A percentile compares a stretch with the other conserved stretches of the same genome.
Evolutionary conservation across 2,329 filamentous ascomycete genomes (phyloP).

Genomic region (Berkeleyomyces rouxiae): DNA sequence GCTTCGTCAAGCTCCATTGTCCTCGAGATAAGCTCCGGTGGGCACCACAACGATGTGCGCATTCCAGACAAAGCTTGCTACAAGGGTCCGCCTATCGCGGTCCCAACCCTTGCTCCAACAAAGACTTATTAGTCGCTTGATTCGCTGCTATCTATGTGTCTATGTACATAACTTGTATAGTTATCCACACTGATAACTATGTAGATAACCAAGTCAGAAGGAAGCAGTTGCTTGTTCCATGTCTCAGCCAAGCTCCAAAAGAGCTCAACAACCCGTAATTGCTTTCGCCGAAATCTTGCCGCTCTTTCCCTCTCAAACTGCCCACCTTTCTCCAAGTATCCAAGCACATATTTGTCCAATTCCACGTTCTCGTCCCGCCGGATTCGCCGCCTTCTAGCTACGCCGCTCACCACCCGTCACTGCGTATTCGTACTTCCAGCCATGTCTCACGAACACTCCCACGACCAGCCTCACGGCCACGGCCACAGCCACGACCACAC

Average conservation of each 20-base stretch:
- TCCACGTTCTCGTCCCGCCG: not conserved
- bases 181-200: not conserved
- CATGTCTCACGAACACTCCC: slow-evolving; percentile 1
- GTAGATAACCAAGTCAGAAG: not conserved
- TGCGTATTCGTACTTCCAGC: too few species aligned
- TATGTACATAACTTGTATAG: too few species aligned
- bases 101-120: not conserved
- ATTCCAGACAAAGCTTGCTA: not conserved
- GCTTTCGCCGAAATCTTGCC: not conserved
- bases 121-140: not conserved
- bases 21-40: not conserved
- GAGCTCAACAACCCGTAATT: too few species aligned
- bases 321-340: too few species aligned
- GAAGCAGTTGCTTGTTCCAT: not conserved
- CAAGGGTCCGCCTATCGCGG: not conserved
- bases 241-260: not conserved
- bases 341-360: too few species aligned
- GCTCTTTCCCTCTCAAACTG: not conserved
- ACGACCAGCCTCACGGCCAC: too few species aligned
- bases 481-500: slow-evolving; percentile 11
- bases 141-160: too few species aligned
- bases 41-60: not conserved
- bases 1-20: too few species aligned
- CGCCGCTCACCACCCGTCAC: not conserved
- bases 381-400: not conserved